phyloP scores from a whole-genome alignment of 2,329 filamentous ascomycete species.

The Penicillium brevicompactum region DNA sequence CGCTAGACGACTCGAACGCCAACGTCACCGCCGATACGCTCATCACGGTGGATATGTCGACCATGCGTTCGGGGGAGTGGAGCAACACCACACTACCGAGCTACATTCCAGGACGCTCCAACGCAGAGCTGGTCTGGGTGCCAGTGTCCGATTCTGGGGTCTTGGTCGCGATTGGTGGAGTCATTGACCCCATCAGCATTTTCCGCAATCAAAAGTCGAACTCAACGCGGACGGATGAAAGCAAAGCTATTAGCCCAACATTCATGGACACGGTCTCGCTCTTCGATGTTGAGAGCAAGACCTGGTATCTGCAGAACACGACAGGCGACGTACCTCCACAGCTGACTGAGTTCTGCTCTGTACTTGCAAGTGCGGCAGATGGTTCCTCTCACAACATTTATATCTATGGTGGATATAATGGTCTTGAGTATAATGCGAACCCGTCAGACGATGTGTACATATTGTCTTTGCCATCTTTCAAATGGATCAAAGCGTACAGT shows the following conservation, averaged over 20 bases:
- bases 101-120: slow-evolving; percentile 58
- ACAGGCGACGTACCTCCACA: slow-evolving; percentile 40
- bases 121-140: slow-evolving; percentile 67
- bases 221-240: slow-evolving; percentile 5
- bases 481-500: slow-evolving; percentile 19
- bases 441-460: slow-evolving; percentile 45
- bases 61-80: slow-evolving; percentile 57
- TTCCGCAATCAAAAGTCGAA: slow-evolving; percentile 8
- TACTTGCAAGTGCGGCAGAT: slow-evolving; percentile 41
- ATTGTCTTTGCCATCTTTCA: slow-evolving; percentile 24
- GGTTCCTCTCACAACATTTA: slow-evolving; percentile 51
- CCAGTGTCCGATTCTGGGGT: slow-evolving; percentile 41
- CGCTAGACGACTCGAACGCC: slow-evolving; percentile 34
- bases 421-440: slow-evolving; percentile 24
- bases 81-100: slow-evolving; percentile 57
- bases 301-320: slow-evolving; percentile 46
- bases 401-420: slow-evolving; percentile 53
- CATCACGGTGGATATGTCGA: slow-evolving; percentile 62
- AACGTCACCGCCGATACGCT: slow-evolving; percentile 56
- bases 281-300: slow-evolving; percentile 40
- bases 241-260: slow-evolving; percentile 24
- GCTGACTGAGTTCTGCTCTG: slow-evolving; percentile 43
- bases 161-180: slow-evolving; percentile 44
- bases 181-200: slow-evolving; percentile 28
- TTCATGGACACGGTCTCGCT: slow-evolving; percentile 43